These are phyloP conservation scores for Conoideocrella luteorostrata DNA, from an alignment of 2,329 filamentous ascomycete genomes.

Conservation along the genomic window DNA sequence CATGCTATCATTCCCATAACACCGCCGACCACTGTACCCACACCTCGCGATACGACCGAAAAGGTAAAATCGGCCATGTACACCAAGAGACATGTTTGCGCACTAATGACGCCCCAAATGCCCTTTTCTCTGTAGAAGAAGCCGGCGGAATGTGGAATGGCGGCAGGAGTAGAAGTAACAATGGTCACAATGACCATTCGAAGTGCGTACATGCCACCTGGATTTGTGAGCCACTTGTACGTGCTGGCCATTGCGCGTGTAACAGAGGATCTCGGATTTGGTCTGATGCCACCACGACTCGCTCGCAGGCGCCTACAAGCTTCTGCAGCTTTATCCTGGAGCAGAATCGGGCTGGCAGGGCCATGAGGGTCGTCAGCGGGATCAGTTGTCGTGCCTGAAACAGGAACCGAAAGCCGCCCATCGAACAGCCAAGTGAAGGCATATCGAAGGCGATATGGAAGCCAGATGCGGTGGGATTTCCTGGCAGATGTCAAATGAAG, in stretches of 20 bases:
- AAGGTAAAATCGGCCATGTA: constrained; percentile 47
- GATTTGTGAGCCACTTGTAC: constrained; percentile 34
- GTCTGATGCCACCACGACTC: constrained; percentile 21
- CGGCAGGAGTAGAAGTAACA: constrained; percentile 33
- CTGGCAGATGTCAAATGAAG: constrained; percentile 28
- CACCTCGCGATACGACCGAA: constrained; percentile 32
- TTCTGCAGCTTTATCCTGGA: constrained; percentile 25
- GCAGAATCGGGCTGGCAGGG: no score
- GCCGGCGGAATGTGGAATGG: constrained; percentile 34
- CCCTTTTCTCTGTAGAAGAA: constrained; percentile 48
- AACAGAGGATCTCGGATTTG: constrained; percentile 11
- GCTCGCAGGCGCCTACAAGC: constrained; percentile 28
- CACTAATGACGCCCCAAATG: constrained; percentile 46
- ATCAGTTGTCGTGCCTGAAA: constrained; percentile 13
- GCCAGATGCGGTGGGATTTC: constrained; percentile 32
- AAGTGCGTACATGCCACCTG: constrained; percentile 39
- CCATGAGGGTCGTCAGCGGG: constrained; percentile 14
- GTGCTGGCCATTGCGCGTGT: constrained; percentile 21
- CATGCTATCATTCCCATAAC: constrained; percentile 39
- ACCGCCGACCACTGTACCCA: constrained; percentile 41
- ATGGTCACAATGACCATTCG: constrained; percentile 42
- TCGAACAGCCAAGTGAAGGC: constrained; percentile 31
- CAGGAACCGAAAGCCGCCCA: constrained; percentile 13
- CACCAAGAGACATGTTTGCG: constrained; percentile 38
- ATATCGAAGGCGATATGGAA: constrained; percentile 33